Percentiles rank a stretch among this genome's conserved stretches.
Conservation (phyloP, 768 basidiomycete genomes). For the Dendrothele bispora region DNA sequence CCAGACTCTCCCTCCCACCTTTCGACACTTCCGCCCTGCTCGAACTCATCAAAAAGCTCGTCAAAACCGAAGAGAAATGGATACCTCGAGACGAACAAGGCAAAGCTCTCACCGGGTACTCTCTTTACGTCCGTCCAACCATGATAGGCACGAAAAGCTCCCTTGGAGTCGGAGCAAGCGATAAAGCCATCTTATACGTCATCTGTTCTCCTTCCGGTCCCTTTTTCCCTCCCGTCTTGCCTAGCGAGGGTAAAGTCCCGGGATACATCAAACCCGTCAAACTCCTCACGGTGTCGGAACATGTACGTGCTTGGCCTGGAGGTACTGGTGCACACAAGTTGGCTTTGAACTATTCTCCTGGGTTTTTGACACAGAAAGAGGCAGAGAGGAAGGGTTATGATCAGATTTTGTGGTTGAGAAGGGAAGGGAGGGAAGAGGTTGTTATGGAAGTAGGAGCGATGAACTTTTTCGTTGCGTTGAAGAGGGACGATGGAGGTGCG, state of each 20-base stretch:
- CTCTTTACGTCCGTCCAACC: conserved; percentile 85
- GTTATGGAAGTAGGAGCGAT: conserved; percentile 66
- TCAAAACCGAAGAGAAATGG: conserved; percentile 76
- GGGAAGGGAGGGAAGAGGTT: conserved; percentile 50
- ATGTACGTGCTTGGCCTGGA: conserved; percentile 49
- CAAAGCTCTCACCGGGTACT: conserved; percentile 65
- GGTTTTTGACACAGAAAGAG: conserved; percentile 61
- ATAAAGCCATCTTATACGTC: conserved; percentile 71
- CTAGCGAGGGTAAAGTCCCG: too few species aligned
- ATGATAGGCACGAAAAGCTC: conserved; percentile 53
- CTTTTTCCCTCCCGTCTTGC: conserved; percentile 69
- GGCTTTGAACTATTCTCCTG: conserved; percentile 64
- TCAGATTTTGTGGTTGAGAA: conserved; percentile 81
- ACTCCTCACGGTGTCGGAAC: conserved; percentile 40
- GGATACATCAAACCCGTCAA: conserved; percentile 58
- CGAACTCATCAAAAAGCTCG: conserved; percentile 73
- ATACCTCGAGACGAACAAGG: too few species aligned
- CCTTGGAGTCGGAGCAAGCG: conserved; percentile 68
- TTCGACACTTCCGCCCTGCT: conserved; percentile 73
- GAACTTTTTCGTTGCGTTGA: conserved; percentile 76
- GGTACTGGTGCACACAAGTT: conserved; percentile 83
- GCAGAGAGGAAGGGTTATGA: conserved; percentile 71
- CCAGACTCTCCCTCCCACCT: conserved; percentile 68
- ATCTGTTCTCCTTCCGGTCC: conserved; percentile 73
- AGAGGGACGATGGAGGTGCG: conserved; percentile 57